Evolutionary conservation across 306 rosid species (phyloP), one percentile per base, ranked within the genome.

Genomic region (Neltuma alba): DNA sequence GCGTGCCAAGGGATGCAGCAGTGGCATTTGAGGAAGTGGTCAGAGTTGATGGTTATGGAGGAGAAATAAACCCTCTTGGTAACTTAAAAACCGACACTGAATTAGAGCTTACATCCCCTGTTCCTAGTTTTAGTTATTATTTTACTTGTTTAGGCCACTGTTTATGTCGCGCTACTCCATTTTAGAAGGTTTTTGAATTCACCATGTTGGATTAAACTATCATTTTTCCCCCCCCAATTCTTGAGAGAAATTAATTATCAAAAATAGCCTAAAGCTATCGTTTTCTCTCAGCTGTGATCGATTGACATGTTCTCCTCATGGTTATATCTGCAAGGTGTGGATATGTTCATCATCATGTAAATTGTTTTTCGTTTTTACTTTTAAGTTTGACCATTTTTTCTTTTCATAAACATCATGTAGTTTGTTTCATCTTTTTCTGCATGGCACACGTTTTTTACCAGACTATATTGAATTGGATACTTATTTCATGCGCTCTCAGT

Each of bases 31-130:
- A 91, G 87, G 97, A 91, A 84, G 92, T 91, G 48, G 85, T 91
- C 28, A 81, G 97, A 60, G 91, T 91, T 70, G 85, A 91, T 48
- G 97, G 97, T 1, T 91, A 88, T 76, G 90, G 90, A 23, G 97
- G 87, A 77, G 97, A 91, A 87, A 76, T 91, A 47, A 91, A 91
- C 73, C 97, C 97, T 55, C 92, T 89, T 50, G 93, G 97, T 91
- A 86, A 47, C 61, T 71, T 42, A 7, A 16, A 44, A 30, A 55
- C 4, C 20, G 15, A 73, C 77, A 40, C 42, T 70, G 42, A 42
- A 75, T 50, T 16, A 21, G 33, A 21, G 11, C 16, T 38, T 12
- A 20, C 61, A 10, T 79, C 70, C 83, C 62, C 84, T 83, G 84
- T 79, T 80, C 66, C 64, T 64, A 7, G 67, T 6, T 74, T 58